Conservation (phyloP, 306 rosid genomes). For the Sechiopsis laciniata region DNA sequence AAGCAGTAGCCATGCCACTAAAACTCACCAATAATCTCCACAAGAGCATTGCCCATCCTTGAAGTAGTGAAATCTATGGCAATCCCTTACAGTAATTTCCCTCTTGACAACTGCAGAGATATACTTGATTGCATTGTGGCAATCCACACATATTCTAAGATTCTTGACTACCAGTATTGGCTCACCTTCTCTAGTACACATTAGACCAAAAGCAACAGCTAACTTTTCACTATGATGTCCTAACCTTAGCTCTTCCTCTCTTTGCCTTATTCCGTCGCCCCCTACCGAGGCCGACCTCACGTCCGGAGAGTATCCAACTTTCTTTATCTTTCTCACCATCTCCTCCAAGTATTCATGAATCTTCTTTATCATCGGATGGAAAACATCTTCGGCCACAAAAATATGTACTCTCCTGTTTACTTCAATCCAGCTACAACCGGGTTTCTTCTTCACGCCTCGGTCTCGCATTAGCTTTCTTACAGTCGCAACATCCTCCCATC, state of each 20-base stretch:
- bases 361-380: slow-evolving; percentile 65
- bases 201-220: slow-evolving; percentile 38
- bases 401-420: slow-evolving; percentile 7
- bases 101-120: slow-evolving; percentile 55
- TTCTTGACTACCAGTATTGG: slow-evolving; percentile 19
- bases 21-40: slow-evolving; percentile 20
- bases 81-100: slow-evolving; percentile 29
- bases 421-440: slow-evolving; percentile 16
- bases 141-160: slow-evolving; percentile 11
- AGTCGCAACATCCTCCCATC: neutral
- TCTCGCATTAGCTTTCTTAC: slow-evolving; percentile 10
- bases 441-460: slow-evolving; percentile 20
- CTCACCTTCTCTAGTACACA: slow-evolving; percentile 52
- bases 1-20: neutral
- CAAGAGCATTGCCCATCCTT: slow-evolving; percentile 38
- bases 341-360: slow-evolving; percentile 56
- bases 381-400: slow-evolving; percentile 36
- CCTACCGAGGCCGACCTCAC: slow-evolving; percentile 54
- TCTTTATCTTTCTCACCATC: slow-evolving; percentile 51
- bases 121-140: slow-evolving; percentile 44
- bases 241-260: slow-evolving; percentile 44
- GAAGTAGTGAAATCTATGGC: slow-evolving; percentile 75
- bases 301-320: slow-evolving; percentile 61
- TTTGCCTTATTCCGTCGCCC: slow-evolving; percentile 35
- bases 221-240: slow-evolving; percentile 19